A percentile compares a stretch with the other conserved stretches of the same genome.
phyloP scores from a whole-genome alignment of 2,329 filamentous ascomycete genomes.

The Fusarium camptoceras region DNA sequence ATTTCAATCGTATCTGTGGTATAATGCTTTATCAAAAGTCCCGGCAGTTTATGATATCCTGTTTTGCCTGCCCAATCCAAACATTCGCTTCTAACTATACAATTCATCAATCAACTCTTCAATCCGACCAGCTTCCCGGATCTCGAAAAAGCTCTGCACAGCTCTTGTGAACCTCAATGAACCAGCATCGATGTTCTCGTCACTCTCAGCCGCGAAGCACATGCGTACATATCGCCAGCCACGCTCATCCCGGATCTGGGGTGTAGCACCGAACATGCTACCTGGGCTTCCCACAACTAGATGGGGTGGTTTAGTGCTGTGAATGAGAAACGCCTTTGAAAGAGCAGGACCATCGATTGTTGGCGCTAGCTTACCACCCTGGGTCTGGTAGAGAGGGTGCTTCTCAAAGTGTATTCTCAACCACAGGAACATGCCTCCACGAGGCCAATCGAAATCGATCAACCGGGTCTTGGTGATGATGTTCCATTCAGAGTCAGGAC shows the following conservation, averaged over 20 bases:
- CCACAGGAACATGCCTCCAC: slow-evolving; percentile 95
- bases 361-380: slow-evolving; percentile 45
- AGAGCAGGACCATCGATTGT: slow-evolving; percentile 68
- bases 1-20: background rate
- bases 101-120: slow-evolving; percentile 67
- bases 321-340: slow-evolving; percentile 75
- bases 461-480: slow-evolving; percentile 80
- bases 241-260: slow-evolving; percentile 65
- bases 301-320: slow-evolving; percentile 75
- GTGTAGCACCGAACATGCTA: slow-evolving; percentile 76
- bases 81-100: slow-evolving; percentile 10
- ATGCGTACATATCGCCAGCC: slow-evolving; percentile 81
- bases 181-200: slow-evolving; percentile 72
- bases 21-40: background rate
- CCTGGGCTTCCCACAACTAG: slow-evolving; percentile 79
- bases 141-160: slow-evolving; percentile 79
- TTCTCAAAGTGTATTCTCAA: slow-evolving; percentile 75
- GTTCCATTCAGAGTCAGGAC: slow-evolving; percentile 73
- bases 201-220: slow-evolving; percentile 87
- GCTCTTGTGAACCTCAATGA: slow-evolving; percentile 75
- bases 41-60: slow-evolving; percentile 2
- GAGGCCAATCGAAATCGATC: slow-evolving; percentile 82
- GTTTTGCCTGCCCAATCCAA: background rate
- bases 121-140: slow-evolving; percentile 74
- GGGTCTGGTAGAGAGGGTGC: slow-evolving; percentile 73